A percentile compares a stretch with the other conserved stretches of the same genome.
These are phyloP conservation scores for Petunia axillaris DNA, from an alignment of 257 asterid genomes.

Conservation along the genomic window DNA sequence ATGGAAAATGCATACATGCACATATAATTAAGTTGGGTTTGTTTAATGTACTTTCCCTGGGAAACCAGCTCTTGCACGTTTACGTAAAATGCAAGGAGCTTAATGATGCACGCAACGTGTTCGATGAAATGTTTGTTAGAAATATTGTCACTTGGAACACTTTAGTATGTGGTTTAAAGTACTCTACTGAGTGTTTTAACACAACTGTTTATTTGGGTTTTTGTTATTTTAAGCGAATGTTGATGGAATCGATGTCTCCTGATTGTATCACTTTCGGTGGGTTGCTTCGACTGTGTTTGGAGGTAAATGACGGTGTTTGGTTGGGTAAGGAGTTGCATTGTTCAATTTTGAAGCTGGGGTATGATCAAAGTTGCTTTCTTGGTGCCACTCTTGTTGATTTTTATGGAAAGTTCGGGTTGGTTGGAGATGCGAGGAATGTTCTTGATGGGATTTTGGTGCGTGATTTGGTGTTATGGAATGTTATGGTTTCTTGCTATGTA, in stretches of 20 bases:
- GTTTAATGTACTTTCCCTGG: slow-evolving; percentile 26
- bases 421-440: slow-evolving; percentile 40
- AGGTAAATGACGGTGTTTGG: slow-evolving; percentile 8
- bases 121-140: slow-evolving; percentile 34
- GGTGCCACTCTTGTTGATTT: slow-evolving; percentile 37
- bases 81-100: slow-evolving; percentile 26
- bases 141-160: slow-evolving; percentile 35
- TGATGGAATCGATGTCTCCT: slow-evolving; percentile 33
- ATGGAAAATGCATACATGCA: slow-evolving; percentile 32
- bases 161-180: slow-evolving; percentile 30
- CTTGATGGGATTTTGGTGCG: slow-evolving; percentile 26
- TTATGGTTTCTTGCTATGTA: slow-evolving; percentile 38
- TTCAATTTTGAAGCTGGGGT: slow-evolving; percentile 34
- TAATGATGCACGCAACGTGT: slow-evolving; percentile 28
- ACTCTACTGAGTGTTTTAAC: background rate
- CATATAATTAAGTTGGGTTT: slow-evolving; percentile 31
- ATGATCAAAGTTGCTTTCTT: slow-evolving; percentile 29
- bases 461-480: slow-evolving; percentile 44
- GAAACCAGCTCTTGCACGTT: slow-evolving; percentile 29
- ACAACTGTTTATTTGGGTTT: slow-evolving; percentile 25
- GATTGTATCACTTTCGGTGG: slow-evolving; percentile 38
- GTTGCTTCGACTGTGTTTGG: slow-evolving; percentile 31
- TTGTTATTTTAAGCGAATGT: slow-evolving; percentile 34
- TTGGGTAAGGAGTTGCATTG: slow-evolving; percentile 36
- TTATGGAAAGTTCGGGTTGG: slow-evolving; percentile 40